phyloP scores from a whole-genome alignment of 306 rosid genomes.

The Dicorynia guianensis region DNA sequence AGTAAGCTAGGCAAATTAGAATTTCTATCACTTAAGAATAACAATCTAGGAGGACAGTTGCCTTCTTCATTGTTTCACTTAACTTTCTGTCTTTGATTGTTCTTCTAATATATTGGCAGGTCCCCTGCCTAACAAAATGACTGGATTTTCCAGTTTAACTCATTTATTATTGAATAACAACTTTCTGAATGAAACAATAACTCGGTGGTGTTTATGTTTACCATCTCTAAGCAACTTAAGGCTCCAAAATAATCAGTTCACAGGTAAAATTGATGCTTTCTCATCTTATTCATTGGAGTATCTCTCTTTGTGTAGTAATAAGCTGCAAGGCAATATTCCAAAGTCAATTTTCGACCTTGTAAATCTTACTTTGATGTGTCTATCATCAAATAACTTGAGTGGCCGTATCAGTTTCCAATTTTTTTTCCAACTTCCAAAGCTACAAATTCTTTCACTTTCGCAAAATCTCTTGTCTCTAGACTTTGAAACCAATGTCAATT shows the following conservation, averaged over 20 bases:
- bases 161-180: neutral
- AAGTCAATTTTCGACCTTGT: neutral
- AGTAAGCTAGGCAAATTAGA: neutral
- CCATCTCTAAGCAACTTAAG: neutral
- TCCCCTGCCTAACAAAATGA: neutral
- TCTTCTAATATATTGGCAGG: neutral
- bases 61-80: constrained; percentile 9
- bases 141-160: neutral
- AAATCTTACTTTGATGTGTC: neutral
- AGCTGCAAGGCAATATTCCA: neutral
- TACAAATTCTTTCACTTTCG: neutral
- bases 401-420: neutral
- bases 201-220: neutral
- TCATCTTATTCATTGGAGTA: neutral
- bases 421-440: neutral
- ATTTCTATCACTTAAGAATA: neutral
- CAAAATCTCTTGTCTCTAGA: neutral
- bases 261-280: neutral
- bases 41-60: constrained; percentile 14
- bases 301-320: neutral
- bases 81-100: neutral
- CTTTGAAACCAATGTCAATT: neutral
- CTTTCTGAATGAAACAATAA: constrained; percentile 29
- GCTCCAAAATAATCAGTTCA: neutral
- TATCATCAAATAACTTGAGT: constrained; percentile 25